Percentiles rank a stretch among this genome's conserved stretches.
Conservation (phyloP, 768 basidiomycete genomes). For the Tremella fuciformis region DNA sequence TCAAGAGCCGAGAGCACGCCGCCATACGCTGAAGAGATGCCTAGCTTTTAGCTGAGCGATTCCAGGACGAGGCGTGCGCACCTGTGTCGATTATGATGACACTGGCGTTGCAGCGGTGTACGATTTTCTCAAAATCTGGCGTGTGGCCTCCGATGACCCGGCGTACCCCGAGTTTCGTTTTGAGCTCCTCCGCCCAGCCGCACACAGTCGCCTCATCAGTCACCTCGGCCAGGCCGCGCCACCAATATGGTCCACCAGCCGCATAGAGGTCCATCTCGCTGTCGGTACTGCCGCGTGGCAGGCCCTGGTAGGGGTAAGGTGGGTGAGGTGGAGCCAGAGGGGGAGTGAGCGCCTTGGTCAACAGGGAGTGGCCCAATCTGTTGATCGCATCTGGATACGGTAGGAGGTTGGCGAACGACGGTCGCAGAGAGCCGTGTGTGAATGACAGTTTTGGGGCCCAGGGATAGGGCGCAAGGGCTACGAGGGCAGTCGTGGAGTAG, state of each 20-base stretch:
- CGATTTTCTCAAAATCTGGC: conserved; percentile 83
- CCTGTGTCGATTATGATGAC: conserved; percentile 96
- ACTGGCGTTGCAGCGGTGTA: conserved; percentile 82
- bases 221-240: conserved; percentile 84
- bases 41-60: conserved; percentile 50
- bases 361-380: conserved; percentile 64
- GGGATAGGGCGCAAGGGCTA: conserved; percentile 57
- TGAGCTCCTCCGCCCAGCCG: conserved; percentile 65
- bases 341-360: conserved; percentile 67
- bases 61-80: conserved; percentile 37
- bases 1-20: conserved; percentile 84
- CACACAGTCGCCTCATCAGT: conserved; percentile 67
- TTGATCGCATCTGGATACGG: conserved; percentile 87
- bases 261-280: conserved; percentile 73
- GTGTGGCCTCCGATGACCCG: conserved; percentile 90
- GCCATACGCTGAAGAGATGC: conserved; percentile 95
- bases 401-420: conserved; percentile 63
- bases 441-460: conserved; percentile 64
- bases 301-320: conserved; percentile 61
- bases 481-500: conserved; percentile 47
- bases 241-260: conserved; percentile 84
- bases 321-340: conserved; percentile 76
- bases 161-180: conserved; percentile 72
- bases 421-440: conserved; percentile 86
- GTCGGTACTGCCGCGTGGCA: conserved; percentile 64